Evolutionary conservation across 2,329 filamentous ascomycete genomes (phyloP), one percentile per base, ranked within the genome.

Genomic region (Fusarium coicis): DNA sequence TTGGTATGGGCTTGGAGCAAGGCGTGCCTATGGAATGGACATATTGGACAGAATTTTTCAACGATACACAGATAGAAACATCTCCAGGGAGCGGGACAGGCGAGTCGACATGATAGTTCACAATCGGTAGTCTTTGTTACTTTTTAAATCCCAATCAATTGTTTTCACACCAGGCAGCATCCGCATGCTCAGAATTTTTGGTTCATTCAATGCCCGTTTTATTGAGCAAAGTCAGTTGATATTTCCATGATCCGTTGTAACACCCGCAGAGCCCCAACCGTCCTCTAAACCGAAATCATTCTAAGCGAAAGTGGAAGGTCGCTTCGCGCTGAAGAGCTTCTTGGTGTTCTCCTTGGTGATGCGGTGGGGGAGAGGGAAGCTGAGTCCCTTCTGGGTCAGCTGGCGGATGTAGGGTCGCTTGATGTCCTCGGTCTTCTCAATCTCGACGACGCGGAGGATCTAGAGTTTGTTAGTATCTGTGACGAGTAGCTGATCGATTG

Each of bases 341-440:
- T 93, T 93, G 89, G 88, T 91, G 85, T 86, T 87, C 86, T 90
- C 89, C 88, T 95, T 95, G 88, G 92, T 89, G 83, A 95, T 87
- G 83, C 97, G 96, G 91, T 99, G 96, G 84, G 96, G 96, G 80
- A 99, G 94, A 85, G 96, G 96, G 94, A 99, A 99, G 87, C 93
- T 94, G 86, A 99, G 93, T 87, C 91, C 85, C 93, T 98, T 98
- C 87, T 90, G 88, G 84, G 97, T 87, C 85, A 99, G 94, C 89
- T 99, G 96, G 91, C 95, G 97, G 90, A 99, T 97, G 92, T 99
- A 99, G 79, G 96, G 96, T 86, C 96, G 94, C 90, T 96, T 96
- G 89, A 99, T 89, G 84, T 96, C 94, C 79, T 95, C 94, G 83
- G 87, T 89, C 92, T 97, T 97, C 90, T 97, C 93, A 83, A 99